Base-by-base conservation (phyloP, 2,329 filamentous ascomycete species). In the Fusarium siculi region DNA sequence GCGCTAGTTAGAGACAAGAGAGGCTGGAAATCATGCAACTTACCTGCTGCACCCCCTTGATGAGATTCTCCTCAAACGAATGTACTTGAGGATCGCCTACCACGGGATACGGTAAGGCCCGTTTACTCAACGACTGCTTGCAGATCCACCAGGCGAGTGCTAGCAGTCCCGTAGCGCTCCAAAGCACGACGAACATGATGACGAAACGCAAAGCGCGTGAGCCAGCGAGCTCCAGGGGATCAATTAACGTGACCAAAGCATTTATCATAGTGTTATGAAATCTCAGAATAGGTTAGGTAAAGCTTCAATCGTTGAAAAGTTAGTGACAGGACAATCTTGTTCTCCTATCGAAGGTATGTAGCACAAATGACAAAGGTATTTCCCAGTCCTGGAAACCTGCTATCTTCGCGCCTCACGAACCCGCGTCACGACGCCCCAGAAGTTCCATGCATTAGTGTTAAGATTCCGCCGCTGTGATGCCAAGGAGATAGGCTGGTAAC, bases 11-110 rank as follows among this genome's bases (percentile, higher is more conserved):
- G 46, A 32, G 10, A 7, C 10, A 1, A 3, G 0, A 5, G 4
- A 30, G n/a, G 2, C 9, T 3, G 4, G 16, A n/a, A 2, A 2
- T 7, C 2, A n/a, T 0, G 18, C 1, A 7, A 3, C 21, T 6
- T 55, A 40, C 52, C 15, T 19, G 23, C 18, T 32, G 0, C 37
- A 55, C 30, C 9, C 52, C 52, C 15, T 34, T 1, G 2, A 55
- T 42, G 19, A 42, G 37, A 4, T 42, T 42, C 2, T 30, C 21
- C 9, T 49, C 28, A 0, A 49, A 9, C 7, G 46, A 49, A 7
- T 4, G 28, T 4, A 21, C 46, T 7, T 32, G 21, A 3, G 28
- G 15, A 18, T 49, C 15, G 15, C 46, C 46, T n/a, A 49, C 7
- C 0, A 32, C 28, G 2, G 46, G 46, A 9, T 49, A 32, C 0